These are phyloP conservation scores for Pythium vanterpoolii DNA, from an alignment of 352 stramenopile genomes.

Conservation along the genomic window DNA sequence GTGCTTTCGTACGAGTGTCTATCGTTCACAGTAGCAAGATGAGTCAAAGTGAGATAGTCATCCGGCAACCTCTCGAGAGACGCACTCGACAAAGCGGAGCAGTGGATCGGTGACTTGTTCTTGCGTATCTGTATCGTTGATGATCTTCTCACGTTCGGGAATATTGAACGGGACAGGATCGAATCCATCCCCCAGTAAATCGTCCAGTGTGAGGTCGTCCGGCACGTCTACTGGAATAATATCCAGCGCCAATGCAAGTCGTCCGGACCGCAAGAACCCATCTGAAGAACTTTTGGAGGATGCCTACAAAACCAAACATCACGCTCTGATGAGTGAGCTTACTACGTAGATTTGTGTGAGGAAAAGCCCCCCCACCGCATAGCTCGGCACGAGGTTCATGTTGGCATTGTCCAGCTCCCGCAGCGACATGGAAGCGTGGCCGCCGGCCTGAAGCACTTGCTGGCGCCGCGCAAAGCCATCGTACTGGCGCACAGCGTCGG, in stretches of 20 bases:
- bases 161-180: not conserved
- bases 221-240: slow-evolving; percentile 16
- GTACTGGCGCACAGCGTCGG: slow-evolving; percentile 51
- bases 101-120: not conserved
- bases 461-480: slow-evolving; percentile 53
- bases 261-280: not conserved
- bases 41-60: not conserved
- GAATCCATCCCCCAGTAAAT: not conserved
- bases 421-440: slow-evolving; percentile 25
- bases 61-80: not conserved
- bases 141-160: not conserved
- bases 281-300: slow-evolving; percentile 6
- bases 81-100: slow-evolving; percentile 11
- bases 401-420: slow-evolving; percentile 34
- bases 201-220: slow-evolving; percentile 16
- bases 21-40: not conserved
- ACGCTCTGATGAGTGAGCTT: not conserved
- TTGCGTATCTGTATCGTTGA: not conserved
- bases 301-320: not conserved
- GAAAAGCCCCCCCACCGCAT: slow-evolving; percentile 26
- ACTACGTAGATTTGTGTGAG: not conserved
- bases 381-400: slow-evolving; percentile 63
- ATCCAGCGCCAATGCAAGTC: slow-evolving; percentile 7
- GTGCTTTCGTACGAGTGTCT: slow-evolving; percentile 13
- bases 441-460: slow-evolving; percentile 21